Evolutionary conservation across 2,329 filamentous ascomycete species (phyloP).

Genomic region (Cercospora nicotianae): DNA sequence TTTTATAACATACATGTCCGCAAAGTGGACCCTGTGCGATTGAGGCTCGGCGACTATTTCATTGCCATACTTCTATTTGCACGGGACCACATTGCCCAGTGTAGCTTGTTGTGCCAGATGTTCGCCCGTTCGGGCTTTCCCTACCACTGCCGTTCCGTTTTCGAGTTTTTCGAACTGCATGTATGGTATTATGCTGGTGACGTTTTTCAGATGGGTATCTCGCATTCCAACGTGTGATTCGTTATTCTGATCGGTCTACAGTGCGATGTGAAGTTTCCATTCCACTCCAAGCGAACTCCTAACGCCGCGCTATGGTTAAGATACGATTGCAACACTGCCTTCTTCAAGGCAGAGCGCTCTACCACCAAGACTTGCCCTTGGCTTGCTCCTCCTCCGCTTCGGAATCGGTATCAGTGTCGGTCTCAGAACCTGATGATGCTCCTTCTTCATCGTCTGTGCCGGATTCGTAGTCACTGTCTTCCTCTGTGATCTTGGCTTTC

Average conservation of each 20-base stretch:
- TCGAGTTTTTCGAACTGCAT: background rate
- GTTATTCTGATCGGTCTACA: slow-evolving; percentile 9
- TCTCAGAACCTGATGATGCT: slow-evolving; percentile 43
- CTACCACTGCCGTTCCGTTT: background rate
- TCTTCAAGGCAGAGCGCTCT: background rate
- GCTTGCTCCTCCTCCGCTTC: slow-evolving; percentile 59
- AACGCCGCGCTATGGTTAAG: slow-evolving; percentile 16
- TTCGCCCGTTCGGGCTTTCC: background rate
- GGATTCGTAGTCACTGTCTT: slow-evolving; percentile 42
- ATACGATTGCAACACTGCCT: background rate
- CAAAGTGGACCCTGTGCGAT: background rate
- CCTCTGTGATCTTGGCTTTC: slow-evolving; percentile 34
- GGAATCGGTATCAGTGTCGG: slow-evolving; percentile 73
- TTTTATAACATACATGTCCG: background rate
- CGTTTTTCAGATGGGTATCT: background rate
- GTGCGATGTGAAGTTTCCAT: background rate
- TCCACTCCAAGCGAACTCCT: slow-evolving; percentile 1
- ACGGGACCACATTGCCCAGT: background rate
- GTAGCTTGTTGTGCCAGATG: background rate
- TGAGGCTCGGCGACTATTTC: background rate
- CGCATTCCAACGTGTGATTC: slow-evolving; percentile 2
- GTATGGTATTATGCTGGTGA: background rate
- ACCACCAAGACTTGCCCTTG: slow-evolving; percentile 20
- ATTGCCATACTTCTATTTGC: background rate
- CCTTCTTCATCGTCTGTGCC: slow-evolving; percentile 42